Percentiles rank a stretch among this genome's conserved stretches.
These are phyloP conservation scores for Paramyrothecium sp. DNA, from an alignment of 2,329 filamentous ascomycete genomes.

Conservation along the genomic window DNA sequence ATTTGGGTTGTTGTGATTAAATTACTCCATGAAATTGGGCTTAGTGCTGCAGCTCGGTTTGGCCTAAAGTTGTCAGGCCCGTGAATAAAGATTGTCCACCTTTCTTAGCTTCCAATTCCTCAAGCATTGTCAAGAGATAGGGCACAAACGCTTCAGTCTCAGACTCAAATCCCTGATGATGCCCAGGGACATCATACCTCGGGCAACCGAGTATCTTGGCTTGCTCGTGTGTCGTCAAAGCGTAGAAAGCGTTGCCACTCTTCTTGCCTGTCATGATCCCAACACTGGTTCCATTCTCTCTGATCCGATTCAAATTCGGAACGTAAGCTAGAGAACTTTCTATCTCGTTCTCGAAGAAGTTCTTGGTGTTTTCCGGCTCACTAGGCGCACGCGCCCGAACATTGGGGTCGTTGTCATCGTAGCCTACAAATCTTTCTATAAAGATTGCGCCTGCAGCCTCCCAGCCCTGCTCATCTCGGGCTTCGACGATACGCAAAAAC, in stretches of 20 bases:
- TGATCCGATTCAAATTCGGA: constrained; percentile 22
- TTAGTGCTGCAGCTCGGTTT: too few relatives aligned
- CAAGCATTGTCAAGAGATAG: constrained; percentile 20
- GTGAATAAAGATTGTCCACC: too few relatives aligned
- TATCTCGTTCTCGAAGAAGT: constrained; percentile 28
- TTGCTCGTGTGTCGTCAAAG: constrained; percentile 21
- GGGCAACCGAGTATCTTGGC: constrained; percentile 24
- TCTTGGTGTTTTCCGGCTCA: constrained; percentile 17
- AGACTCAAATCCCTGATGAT: constrained; percentile 28
- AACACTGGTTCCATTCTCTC: constrained; percentile 21
- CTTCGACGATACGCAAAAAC: constrained; percentile 14
- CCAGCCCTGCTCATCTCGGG: constrained; percentile 17
- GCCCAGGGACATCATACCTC: constrained; percentile 21
- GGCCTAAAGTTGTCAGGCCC: too few relatives aligned
- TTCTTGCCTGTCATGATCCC: constrained; percentile 22
- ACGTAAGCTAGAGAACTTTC: constrained; percentile 12
- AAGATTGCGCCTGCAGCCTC: constrained; percentile 16
- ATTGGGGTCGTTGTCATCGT: constrained; percentile 19
- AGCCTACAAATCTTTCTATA: constrained; percentile 16
- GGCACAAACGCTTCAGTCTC: constrained; percentile 25
- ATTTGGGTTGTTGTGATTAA: too few relatives aligned
- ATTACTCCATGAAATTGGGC: too few relatives aligned
- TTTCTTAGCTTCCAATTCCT: constrained; percentile 1
- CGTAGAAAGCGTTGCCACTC: constrained; percentile 26
- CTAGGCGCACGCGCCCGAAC: constrained; percentile 12